Evolutionary conservation across 23 red algal species (phyloP).

Genomic region (Chondrus crispus): DNA sequence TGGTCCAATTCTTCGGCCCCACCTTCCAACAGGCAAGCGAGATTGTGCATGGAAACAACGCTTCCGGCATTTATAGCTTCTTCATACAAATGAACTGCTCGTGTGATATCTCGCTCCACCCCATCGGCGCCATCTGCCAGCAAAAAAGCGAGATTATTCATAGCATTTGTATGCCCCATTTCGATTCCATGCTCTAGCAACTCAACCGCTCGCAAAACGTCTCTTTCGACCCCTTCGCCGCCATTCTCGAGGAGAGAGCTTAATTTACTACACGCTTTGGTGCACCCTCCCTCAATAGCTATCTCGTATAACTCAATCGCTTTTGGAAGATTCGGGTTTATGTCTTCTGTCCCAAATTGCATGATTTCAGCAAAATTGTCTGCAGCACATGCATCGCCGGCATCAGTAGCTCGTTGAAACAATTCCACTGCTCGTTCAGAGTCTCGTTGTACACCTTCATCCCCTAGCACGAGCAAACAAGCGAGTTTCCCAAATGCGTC

Average conservation of each 20-base stretch:
- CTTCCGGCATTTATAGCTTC: not conserved
- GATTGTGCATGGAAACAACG: not conserved
- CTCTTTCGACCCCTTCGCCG: slow-evolving; percentile 3
- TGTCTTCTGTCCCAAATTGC: not conserved
- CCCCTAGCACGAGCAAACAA: not conserved
- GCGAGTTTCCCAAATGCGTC: not conserved
- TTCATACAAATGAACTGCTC: slow-evolving; percentile 4
- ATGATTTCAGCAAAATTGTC: not conserved
- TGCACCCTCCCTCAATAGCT: not conserved
- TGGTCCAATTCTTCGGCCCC: not conserved
- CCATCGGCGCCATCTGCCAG: slow-evolving; percentile 2
- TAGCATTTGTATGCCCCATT: not conserved
- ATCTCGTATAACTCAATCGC: not conserved
- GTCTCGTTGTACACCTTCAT: not conserved
- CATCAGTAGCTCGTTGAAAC: not conserved
- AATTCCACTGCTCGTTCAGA: not conserved
- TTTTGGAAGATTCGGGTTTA: not conserved
- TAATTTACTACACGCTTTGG: not conserved
- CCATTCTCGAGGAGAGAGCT: not conserved
- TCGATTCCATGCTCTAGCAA: not conserved
- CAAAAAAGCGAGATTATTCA: not conserved
- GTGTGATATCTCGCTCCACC: not conserved
- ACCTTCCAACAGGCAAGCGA: not conserved
- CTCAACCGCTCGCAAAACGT: not conserved
- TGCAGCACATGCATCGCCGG: not conserved